A percentile compares a stretch with the other conserved stretches of the same genome.
phyloP scores from a whole-genome alignment of 2,329 filamentous ascomycete genomes.

The Pseudogymnoascus sp. region DNA sequence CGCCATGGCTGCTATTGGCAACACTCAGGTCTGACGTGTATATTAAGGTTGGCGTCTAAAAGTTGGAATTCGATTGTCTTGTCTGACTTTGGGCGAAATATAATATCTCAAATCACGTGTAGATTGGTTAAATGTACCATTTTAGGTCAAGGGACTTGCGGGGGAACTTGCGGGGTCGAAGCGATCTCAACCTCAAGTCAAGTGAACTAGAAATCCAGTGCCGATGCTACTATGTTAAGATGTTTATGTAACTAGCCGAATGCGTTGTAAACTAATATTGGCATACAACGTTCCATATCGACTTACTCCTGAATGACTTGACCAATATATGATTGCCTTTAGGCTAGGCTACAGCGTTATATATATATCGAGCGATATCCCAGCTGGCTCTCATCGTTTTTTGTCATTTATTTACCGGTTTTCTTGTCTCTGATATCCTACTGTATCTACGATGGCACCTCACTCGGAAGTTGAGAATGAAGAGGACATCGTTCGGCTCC shows the following conservation, averaged over 20 bases:
- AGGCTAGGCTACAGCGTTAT: neutral
- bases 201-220: neutral
- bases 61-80: neutral
- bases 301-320: neutral
- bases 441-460: constrained; percentile 10
- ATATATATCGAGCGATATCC: neutral
- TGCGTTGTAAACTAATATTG: neutral
- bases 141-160: neutral
- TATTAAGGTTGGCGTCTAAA: neutral
- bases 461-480: constrained; percentile 9
- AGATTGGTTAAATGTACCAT: neutral
- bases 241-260: neutral
- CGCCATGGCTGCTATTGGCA: neutral
- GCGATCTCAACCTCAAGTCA: neutral
- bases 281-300: neutral
- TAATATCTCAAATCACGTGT: constrained; percentile 5
- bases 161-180: neutral
- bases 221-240: neutral
- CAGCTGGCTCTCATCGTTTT: neutral
- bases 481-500: constrained; percentile 16
- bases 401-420: neutral
- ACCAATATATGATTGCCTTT: neutral
- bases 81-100: neutral
- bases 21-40: neutral
- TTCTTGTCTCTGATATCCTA: neutral